Conservation (phyloP, 768 basidiomycete genomes). For the Panaeolus cyanescens region DNA sequence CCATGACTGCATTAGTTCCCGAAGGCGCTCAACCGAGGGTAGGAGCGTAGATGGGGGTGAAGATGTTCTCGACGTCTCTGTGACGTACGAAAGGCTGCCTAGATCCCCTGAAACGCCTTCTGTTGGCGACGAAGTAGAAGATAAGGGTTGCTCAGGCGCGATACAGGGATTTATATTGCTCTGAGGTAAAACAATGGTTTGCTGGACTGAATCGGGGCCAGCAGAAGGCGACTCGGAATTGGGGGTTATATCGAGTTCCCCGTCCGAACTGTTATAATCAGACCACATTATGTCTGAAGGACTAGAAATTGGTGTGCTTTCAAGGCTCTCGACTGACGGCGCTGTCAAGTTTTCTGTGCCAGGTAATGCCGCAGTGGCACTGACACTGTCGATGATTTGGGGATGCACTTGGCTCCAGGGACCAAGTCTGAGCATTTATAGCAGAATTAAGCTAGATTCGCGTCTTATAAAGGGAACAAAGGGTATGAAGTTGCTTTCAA, state of each 20-base stretch:
- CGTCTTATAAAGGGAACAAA: neutral
- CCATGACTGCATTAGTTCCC: neutral
- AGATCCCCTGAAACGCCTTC: neutral
- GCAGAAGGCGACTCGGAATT: neutral
- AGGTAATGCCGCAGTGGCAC: neutral
- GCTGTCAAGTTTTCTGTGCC: neutral
- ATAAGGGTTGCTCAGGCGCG: neutral
- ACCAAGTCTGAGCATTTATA: neutral
- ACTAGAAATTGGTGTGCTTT: constrained; percentile 1
- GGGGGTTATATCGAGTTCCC: neutral
- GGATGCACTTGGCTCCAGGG: neutral
- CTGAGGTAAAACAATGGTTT: neutral
- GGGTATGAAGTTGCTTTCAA: neutral
- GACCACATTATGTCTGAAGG: constrained; percentile 2
- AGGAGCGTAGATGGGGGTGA: neutral
- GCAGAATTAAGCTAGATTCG: neutral
- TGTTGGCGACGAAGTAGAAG: neutral
- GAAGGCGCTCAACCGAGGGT: neutral
- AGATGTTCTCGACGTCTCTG: neutral
- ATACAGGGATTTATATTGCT: neutral
- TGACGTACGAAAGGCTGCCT: neutral
- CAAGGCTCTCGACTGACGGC: neutral
- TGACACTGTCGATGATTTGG: neutral
- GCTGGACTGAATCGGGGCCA: neutral
- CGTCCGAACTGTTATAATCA: neutral